Evolutionary conservation across 768 basidiomycete genomes (phyloP).

Genomic region (Boletus tylopilopsis): DNA sequence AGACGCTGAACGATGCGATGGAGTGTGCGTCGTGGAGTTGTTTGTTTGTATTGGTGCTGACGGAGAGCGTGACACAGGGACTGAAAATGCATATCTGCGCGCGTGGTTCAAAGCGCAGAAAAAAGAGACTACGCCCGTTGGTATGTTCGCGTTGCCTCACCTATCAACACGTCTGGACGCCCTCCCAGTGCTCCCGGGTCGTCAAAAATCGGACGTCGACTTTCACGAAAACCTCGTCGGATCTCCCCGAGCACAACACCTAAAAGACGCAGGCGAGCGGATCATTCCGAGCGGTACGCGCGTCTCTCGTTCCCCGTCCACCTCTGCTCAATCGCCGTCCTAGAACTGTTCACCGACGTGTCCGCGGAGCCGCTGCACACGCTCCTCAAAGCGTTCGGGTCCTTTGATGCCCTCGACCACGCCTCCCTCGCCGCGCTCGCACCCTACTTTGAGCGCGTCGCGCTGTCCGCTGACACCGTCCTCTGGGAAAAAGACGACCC

Average conservation of each 20-base stretch:
- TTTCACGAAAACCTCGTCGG: conserved; percentile 41
- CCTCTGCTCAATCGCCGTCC: neutral
- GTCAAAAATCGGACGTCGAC: conserved; percentile 48
- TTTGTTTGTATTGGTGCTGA: conserved; percentile 6
- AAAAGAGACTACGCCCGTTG: conserved; percentile 41
- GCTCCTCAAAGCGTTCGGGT: conserved; percentile 74
- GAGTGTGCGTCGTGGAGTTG: conserved; percentile 65
- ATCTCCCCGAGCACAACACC: conserved; percentile 65
- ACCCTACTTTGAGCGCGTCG: conserved; percentile 66
- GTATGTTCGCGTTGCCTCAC: conserved; percentile 32
- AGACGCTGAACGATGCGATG: conserved; percentile 82
- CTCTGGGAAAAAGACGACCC: conserved; percentile 78
- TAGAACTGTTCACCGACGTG: conserved; percentile 31
- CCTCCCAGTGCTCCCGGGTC: conserved; percentile 50
- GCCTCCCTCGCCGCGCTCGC: conserved; percentile 59
- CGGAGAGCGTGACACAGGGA: conserved; percentile 49
- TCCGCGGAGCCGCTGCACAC: conserved; percentile 66
- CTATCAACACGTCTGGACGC: neutral
- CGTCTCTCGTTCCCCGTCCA: neutral
- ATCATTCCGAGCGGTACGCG: conserved; percentile 59
- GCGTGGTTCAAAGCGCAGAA: conserved; percentile 74
- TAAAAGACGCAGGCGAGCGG: conserved; percentile 68
- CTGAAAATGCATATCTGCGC: conserved; percentile 87
- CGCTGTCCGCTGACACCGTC: conserved; percentile 51
- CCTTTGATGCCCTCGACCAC: conserved; percentile 56